Base-by-base conservation (phyloP, 2,329 filamentous ascomycete genomes). In the Aspergillus neotritici region DNA sequence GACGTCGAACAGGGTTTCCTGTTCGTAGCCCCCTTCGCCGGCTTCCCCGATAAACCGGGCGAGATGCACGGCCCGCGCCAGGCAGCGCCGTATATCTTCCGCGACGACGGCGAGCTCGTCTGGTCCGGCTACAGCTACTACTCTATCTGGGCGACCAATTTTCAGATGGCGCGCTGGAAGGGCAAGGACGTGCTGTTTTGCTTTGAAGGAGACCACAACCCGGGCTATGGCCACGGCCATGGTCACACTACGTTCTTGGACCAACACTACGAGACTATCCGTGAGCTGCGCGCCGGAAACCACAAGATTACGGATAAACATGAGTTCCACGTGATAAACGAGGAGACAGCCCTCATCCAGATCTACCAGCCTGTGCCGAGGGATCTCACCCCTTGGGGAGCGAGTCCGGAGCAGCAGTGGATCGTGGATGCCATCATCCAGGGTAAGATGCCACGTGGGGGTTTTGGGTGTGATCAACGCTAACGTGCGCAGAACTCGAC, bases 51-150 rank as follows among this genome's bases (percentile, higher is more conserved):
- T 31, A 48, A 34, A 5, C 33, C 37, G 3, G 40, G 39, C 16
- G 44, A 54, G 29, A 50, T 51, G 29, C 56, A 58, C 25, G 53
- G 56, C 0, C 75, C 76, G 2, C 67, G 69, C 4, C 76, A 79
- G 56, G 67, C 74, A 1, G 75, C 65, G 0, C 72, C 76, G 0
- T 80, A 80, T 54, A 80, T 80, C 50, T 73, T 78, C 50, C 67
- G 69, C 5, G 70, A 77, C 50, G 61, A 75, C 28, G 77, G 77
- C 2, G 74, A 79, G 38, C 64, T 80, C 0, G 65, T 81, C 15
- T 80, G 76, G 76, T 79, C 76, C 1, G 75, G 77, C 2, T 76
- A 76, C 41, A 70, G 68, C 4, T 71, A 73, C 52, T 77, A 72
- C 50, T 71, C 69, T 28, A 73, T 73, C 54, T 78, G 75, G 71